Evolutionary conservation across 2,329 filamentous ascomycete species (phyloP), one percentile per base, ranked within the genome.

Genomic region (Scortechinia acanthostroma): DNA sequence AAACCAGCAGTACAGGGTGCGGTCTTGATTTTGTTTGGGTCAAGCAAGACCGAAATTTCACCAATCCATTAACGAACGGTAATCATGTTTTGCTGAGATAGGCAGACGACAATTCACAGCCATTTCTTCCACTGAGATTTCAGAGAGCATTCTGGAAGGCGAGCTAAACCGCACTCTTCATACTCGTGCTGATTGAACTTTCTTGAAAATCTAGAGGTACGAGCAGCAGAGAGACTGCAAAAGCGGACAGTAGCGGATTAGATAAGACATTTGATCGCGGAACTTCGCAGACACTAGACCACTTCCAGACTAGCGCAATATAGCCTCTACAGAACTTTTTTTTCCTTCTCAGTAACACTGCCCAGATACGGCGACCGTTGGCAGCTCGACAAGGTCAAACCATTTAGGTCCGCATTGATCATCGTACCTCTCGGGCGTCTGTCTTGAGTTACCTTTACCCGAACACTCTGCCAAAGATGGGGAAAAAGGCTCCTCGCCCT

Each of bases 401-500:
- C 10, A 10, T 30, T 30, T n/a, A 10, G 25, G 25, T 30, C 25
- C 10, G n/a, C 10, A 30, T n/a, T 10, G 25, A n/a, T 30, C 25
- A 30, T 30, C 25, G 10, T 30, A 30, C 25, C 25, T n/a, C 10
- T 30, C 25, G 10, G 25, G 25, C n/a, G 10, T 30, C 25, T 30
- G n/a, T 30, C 25, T 30, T 30, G 25, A 30, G 10, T 30, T n/a
- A 30, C n/a, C n/a, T 30, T 30, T 10, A 10, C n/a, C 25, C 25
- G 25, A 30, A n/a, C n/a, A 10, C n/a, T 10, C n/a, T n/a, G 25
- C 25, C 25, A 55, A 72, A 71, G 69, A 65, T 58, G 20, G 53
- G 54, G 53, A 69, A 69, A 53, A 71, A 69, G 57, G 57, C 61
- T 45, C 60, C 63, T 52, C 62, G 65, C 47, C 58, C 56, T 45